These are phyloP conservation scores for Lepidium sativum DNA, from an alignment of 345 rosid species.

Conservation along the genomic window DNA sequence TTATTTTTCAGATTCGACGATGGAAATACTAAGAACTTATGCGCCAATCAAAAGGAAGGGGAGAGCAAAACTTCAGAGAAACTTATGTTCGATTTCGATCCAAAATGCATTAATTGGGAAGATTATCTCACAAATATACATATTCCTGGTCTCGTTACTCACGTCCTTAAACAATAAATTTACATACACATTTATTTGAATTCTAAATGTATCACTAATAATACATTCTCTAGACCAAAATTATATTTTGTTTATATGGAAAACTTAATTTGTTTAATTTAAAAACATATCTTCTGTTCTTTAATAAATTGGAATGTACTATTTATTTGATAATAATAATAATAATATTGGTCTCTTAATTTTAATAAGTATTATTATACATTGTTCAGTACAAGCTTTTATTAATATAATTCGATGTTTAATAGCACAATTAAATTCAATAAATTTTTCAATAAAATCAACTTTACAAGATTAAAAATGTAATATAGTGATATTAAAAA, in stretches of 20 bases:
- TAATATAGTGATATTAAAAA: too few species aligned
- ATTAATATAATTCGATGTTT: too few species aligned
- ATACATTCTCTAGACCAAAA: not conserved
- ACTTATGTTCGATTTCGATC: constrained; percentile 47
- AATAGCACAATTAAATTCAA: too few species aligned
- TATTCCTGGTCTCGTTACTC: constrained; percentile 51
- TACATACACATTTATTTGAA: not conserved
- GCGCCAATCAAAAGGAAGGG: constrained; percentile 14
- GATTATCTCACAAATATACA: constrained; percentile 51
- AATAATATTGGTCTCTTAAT: not conserved
- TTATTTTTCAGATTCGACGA: constrained; percentile 51
- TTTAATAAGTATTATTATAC: too few species aligned
- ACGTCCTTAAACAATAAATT: constrained; percentile 38
- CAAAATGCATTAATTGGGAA: constrained; percentile 50
- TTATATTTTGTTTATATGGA: not conserved
- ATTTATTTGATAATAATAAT: not conserved
- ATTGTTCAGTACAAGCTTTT: too few species aligned
- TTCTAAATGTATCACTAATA: not conserved
- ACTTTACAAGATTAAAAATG: too few species aligned
- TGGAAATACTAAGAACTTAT: constrained; percentile 40
- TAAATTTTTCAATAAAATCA: too few species aligned
- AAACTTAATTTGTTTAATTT: not conserved
- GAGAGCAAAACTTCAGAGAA: constrained; percentile 31
- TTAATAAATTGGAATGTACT: not conserved
- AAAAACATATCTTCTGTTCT: not conserved